These are phyloP conservation scores for Persicaria maculosa DNA, from an alignment of 148 eudicot species.

Conservation along the genomic window DNA sequence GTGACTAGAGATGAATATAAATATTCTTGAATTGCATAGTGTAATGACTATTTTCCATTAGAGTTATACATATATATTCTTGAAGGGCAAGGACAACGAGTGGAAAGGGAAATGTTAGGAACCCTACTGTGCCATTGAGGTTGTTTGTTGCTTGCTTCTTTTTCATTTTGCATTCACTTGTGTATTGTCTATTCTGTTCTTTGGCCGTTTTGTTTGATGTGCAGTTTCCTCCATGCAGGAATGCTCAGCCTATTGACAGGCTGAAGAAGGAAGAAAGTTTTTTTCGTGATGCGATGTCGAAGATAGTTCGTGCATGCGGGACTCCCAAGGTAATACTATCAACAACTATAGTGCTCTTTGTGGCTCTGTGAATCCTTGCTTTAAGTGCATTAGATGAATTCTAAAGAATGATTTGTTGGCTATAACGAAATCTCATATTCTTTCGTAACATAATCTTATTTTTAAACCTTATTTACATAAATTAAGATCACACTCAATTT, in stretches of 20 bases:
- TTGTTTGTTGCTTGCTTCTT: too few relatives aligned
- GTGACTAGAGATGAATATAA: not conserved
- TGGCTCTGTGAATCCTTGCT: not conserved
- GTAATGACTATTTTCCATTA: too few relatives aligned
- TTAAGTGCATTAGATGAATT: too few relatives aligned
- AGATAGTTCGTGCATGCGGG: slow-evolving; percentile 32
- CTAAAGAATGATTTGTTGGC: too few relatives aligned
- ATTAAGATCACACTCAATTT: too few relatives aligned
- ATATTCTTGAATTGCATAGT: not conserved
- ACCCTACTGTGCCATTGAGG: too few relatives aligned
- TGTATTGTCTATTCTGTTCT: not conserved
- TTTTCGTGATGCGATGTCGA: slow-evolving; percentile 55
- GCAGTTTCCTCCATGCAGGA: slow-evolving; percentile 34
- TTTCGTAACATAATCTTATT: too few relatives aligned
- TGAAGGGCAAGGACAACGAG: too few relatives aligned
- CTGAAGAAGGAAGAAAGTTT: slow-evolving; percentile 57
- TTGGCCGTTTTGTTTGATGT: not conserved
- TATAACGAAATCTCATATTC: too few relatives aligned
- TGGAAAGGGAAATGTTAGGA: too few relatives aligned
- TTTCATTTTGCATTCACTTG: not conserved
- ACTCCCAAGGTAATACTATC: slow-evolving; percentile 41
- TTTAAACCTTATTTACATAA: too few relatives aligned
- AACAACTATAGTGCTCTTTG: not conserved
- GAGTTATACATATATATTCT: too few relatives aligned
- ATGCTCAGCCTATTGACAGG: slow-evolving; percentile 80